Percentiles rank a stretch among this genome's conserved stretches.
Evolutionary conservation across 805 yeast genomes (phyloP).

Genomic region (Saccharomycopsis javanensis): DNA sequence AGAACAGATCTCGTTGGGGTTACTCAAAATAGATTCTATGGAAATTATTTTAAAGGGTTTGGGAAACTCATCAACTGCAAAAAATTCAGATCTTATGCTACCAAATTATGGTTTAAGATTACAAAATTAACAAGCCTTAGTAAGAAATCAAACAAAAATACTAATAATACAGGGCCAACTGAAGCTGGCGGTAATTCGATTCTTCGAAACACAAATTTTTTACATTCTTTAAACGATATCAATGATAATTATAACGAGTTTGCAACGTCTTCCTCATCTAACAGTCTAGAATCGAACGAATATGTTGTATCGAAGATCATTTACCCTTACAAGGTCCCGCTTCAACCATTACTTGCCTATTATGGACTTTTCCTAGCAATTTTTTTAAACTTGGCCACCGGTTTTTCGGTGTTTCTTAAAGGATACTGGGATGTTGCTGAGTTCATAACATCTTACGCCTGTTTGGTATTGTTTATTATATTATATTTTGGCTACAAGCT

Average conservation of each 20-base stretch:
- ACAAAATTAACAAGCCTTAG: neutral
- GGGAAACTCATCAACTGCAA: neutral
- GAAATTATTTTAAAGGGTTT: neutral
- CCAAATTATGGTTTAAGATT: neutral
- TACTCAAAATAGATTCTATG: neutral
- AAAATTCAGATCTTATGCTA: neutral
- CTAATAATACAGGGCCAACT: neutral
- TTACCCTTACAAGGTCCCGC: slow-evolving; percentile 60
- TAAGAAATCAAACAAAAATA: neutral
- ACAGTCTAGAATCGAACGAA: slow-evolving; percentile 24
- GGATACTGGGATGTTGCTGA: slow-evolving; percentile 51
- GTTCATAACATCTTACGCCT: slow-evolving; percentile 58
- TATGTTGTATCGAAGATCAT: slow-evolving; percentile 26
- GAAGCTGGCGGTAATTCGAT: neutral
- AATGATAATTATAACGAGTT: neutral
- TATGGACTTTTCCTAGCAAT: slow-evolving; percentile 50
- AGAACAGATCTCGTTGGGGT: slow-evolving; percentile 39
- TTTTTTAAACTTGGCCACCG: slow-evolving; percentile 45
- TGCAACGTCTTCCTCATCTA: neutral
- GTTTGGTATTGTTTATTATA: slow-evolving; percentile 41
- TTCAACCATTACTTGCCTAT: slow-evolving; percentile 61
- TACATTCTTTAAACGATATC: neutral
- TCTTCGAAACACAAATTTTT: neutral
- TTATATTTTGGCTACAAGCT: slow-evolving; percentile 48
- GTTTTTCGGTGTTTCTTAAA: slow-evolving; percentile 49